phyloP scores from a whole-genome alignment of 768 basidiomycete genomes.

The Boletus subparvulus region DNA sequence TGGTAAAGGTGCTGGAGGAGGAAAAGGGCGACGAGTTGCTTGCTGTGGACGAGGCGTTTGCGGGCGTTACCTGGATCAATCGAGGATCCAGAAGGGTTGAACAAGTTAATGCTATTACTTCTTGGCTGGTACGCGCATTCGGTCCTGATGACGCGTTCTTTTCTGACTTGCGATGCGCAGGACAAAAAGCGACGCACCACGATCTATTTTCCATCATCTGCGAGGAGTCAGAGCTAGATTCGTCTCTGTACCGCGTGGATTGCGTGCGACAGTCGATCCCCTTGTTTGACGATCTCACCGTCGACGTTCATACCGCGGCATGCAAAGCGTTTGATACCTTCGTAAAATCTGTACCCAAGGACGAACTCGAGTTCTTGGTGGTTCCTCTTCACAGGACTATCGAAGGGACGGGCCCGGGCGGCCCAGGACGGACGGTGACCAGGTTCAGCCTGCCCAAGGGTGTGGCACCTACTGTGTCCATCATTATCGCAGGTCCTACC shows the following conservation, averaged over 20 bases:
- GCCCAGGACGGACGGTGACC: slow-evolving; percentile 72
- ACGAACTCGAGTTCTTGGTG: slow-evolving; percentile 88
- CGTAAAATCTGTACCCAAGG: slow-evolving; percentile 88
- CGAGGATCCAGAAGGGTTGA: slow-evolving; percentile 82
- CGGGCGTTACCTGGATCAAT: slow-evolving; percentile 76
- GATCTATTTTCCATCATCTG: slow-evolving; percentile 80
- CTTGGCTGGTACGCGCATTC: slow-evolving; percentile 72
- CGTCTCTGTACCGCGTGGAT: slow-evolving; percentile 83
- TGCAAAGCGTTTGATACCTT: slow-evolving; percentile 83
- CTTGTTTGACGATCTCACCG: slow-evolving; percentile 73
- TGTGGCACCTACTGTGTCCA: slow-evolving; percentile 76
- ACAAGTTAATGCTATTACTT: slow-evolving; percentile 84
- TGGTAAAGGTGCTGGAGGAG: slow-evolving; percentile 76
- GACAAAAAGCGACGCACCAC: slow-evolving; percentile 77
- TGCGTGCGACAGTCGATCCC: slow-evolving; percentile 92
- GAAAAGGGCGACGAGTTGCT: slow-evolving; percentile 68
- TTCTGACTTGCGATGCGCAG: slow-evolving; percentile 37
- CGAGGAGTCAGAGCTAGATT: slow-evolving; percentile 77
- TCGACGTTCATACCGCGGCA: slow-evolving; percentile 77
- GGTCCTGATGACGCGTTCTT: neutral
- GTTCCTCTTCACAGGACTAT: slow-evolving; percentile 86
- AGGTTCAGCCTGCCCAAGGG: slow-evolving; percentile 88
- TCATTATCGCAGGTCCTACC: slow-evolving; percentile 90
- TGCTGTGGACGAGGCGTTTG: slow-evolving; percentile 71
- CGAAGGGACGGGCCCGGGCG: slow-evolving; percentile 64